A percentile compares a stretch with the other conserved stretches of the same genome.
phyloP scores from a whole-genome alignment of 2,329 filamentous ascomycete species.

The Epichloe hybrida region DNA sequence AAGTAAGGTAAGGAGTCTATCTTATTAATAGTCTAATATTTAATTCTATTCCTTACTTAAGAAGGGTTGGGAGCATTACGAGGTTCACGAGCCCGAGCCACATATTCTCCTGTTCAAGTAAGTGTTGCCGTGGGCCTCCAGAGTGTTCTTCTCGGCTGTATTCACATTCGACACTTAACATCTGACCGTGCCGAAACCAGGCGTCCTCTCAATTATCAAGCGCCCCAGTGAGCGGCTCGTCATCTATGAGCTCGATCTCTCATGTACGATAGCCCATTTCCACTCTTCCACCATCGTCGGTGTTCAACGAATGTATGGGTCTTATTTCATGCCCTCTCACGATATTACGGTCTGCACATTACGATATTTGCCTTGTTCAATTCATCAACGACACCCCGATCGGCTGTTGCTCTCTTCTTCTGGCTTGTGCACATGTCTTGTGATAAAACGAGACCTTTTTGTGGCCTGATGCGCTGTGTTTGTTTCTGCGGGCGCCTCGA shows the following conservation, averaged over 20 bases:
- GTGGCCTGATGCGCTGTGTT: neutral
- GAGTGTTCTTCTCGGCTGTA: neutral
- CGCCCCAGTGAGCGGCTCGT: slow-evolving; percentile 36
- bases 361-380: slow-evolving; percentile 6
- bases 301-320: slow-evolving; percentile 8
- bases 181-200: slow-evolving; percentile 27
- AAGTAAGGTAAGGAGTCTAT: too few species aligned
- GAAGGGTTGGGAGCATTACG: slow-evolving; percentile 99
- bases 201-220: slow-evolving; percentile 74
- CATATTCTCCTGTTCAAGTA: slow-evolving; percentile 99
- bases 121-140: neutral
- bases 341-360: slow-evolving; percentile 11
- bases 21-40: too few species aligned
- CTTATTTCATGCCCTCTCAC: slow-evolving; percentile 10
- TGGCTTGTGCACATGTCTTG: neutral
- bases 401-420: neutral
- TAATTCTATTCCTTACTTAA: too few species aligned
- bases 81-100: slow-evolving; percentile 96
- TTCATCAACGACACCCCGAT: slow-evolving; percentile 3
- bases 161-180: neutral
- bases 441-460: neutral
- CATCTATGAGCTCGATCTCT: slow-evolving; percentile 5
- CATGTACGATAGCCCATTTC: slow-evolving; percentile 12
- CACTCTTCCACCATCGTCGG: slow-evolving; percentile 3
- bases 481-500: neutral